Evolutionary conservation across 129 eudicot species (phyloP), one percentile per base, ranked within the genome.

Genomic region (Saposhnikovia divaricata): DNA sequence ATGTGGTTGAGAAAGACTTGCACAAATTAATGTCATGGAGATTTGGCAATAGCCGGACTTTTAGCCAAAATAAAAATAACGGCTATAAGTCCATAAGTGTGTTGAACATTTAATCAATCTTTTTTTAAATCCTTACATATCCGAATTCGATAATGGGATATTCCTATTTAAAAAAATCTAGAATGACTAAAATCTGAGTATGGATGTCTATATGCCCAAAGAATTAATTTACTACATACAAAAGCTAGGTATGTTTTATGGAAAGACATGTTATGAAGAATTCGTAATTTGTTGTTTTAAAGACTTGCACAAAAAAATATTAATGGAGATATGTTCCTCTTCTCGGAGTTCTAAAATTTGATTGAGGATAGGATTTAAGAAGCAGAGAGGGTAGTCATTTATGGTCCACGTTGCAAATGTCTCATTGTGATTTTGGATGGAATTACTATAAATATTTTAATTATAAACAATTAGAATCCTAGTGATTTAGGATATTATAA

Each of bases 211-310:
- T 53, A 53, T 53, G 23, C 25, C 2, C 57, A 16, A 16, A 50
- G 3, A 50, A 50, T 4, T 50, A 50, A 16, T 50, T 50, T 50
- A 50, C 23, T 50, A 23, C 10, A 19, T 53, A 53, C 61, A 53
- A 6, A 19, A 53, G 9, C 3, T 16, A 18, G 25, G 25, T 50
- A 50, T 50, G 19, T 6, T 81, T 96, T 92, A n/a, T 89, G 96
- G 97, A 86, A 95, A 90, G 94, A 94, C 90, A 25, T 44, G 83
- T 77, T 28, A 21, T 74, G n/a, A 38, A 19, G 13, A 27, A 18
- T 72, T 43, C 27, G 23, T 45, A 37, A 46, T 6, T 40, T 44
- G 45, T 74, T 39, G 45, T 66, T 37, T 61, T 79, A 27, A 75
- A 23, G 65, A 46, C 39, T 59, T 23, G 72, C 6, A 5, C 6